Evolutionary conservation across 1,139 yeast species (phyloP).

Genomic region (Candida glucosophila): DNA sequence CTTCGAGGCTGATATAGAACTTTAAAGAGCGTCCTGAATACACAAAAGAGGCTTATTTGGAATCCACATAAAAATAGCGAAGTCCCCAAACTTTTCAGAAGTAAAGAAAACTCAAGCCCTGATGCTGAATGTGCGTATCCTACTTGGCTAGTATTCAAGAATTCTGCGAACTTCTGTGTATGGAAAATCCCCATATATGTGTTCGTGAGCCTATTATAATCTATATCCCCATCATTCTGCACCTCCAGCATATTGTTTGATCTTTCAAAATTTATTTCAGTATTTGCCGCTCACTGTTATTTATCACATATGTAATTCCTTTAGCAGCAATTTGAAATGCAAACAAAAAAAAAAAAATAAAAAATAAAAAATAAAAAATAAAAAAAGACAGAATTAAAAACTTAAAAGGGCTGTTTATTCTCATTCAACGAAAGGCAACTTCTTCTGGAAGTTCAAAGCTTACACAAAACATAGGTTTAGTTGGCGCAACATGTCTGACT

Average conservation of each 20-base stretch:
- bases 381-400: too few relatives aligned
- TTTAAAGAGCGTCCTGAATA: slow-evolving; percentile 38
- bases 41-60: slow-evolving; percentile 46
- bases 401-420: not conserved
- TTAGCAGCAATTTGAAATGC: too few relatives aligned
- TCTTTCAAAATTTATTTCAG: not conserved
- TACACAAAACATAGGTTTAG: slow-evolving; percentile 92
- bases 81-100: slow-evolving; percentile 42
- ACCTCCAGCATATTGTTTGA: slow-evolving; percentile 12
- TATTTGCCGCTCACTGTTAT: slow-evolving; percentile 1
- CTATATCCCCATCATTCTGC: slow-evolving; percentile 10
- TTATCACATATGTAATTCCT: too few relatives aligned
- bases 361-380: too few relatives aligned
- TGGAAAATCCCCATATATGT: slow-evolving; percentile 21
- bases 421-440: slow-evolving; percentile 48
- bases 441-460: slow-evolving; percentile 69
- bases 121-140: slow-evolving; percentile 43
- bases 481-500: slow-evolving; percentile 92
- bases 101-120: slow-evolving; percentile 27
- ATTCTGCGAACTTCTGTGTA: slow-evolving; percentile 21
- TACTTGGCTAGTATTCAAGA: slow-evolving; percentile 49
- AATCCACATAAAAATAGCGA: slow-evolving; percentile 43
- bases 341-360: too few relatives aligned
- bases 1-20: slow-evolving; percentile 51
- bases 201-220: slow-evolving; percentile 17